Base-by-base conservation (phyloP, 208 protist genomes). In the Leishmania major region DNA sequence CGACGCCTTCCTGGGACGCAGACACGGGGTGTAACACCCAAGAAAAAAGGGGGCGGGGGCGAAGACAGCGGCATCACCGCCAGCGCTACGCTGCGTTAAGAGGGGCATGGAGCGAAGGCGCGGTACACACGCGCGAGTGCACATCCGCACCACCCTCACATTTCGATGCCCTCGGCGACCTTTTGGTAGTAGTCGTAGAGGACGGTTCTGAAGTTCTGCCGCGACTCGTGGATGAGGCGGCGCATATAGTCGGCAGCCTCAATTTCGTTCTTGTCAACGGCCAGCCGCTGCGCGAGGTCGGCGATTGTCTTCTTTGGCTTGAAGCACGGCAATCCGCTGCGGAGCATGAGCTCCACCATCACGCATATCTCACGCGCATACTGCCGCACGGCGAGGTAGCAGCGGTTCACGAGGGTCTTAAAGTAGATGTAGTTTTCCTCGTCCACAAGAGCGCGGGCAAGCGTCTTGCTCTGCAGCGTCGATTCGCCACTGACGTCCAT, bases 321-420 rank as follows among this genome's bases (percentile, higher is more conserved):
- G 86, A 98, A 97, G 83, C 96, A 97, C 59, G 93, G 96, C 73
- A 98, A 88, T 1, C 89, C 92, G 77, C 91, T 95, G 37, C 88
- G 87, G 66, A 98, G 87, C 96, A 98, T 96, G 75, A 97, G 87
- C 75, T 97, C 94, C 8, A 96, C 93, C 75, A 98, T 64, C 10
- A 93, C 79, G 75, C 93, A 94, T 62, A 98, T 94, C 82, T 94
- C 86, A 15, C 90, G 77, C 40, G 89, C 89, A 82, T 97, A 95
- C 84, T 97, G 89, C 35, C 96, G 92, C 55, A 95, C 89, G 47
- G 96, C 94, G 51, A 98, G 91, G 87, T 91, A 98, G 86, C 90
- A 94, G 37, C 92, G 91, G 86, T 94, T 89, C 28, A 92, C 89
- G 4, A 95, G 88, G 51, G 88, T 86, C 72, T 95, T 92, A 85